Evolutionary conservation across 2,329 filamentous ascomycete species (phyloP).

Genomic region (Reticulascus tulasneorum): DNA sequence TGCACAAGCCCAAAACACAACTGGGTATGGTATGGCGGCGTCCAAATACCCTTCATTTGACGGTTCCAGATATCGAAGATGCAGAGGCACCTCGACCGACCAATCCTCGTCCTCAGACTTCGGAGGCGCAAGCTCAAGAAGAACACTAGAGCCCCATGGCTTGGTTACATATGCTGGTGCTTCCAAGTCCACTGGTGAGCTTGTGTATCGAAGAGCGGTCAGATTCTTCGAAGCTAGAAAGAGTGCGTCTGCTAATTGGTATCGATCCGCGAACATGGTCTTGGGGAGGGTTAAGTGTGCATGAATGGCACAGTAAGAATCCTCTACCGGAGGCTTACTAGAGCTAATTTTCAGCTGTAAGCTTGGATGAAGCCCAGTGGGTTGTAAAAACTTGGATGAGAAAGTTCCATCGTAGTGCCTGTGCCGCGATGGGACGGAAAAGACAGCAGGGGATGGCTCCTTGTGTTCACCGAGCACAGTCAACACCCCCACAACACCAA

Average conservation of each 20-base stretch:
- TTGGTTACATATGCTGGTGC: constrained; percentile 76
- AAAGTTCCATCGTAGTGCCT: constrained; percentile 55
- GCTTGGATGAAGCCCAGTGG: constrained; percentile 80
- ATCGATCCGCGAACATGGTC: constrained; percentile 78
- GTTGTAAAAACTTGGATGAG: constrained; percentile 59
- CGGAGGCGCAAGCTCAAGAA: constrained; percentile 69
- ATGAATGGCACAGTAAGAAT: constrained; percentile 66
- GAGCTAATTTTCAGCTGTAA: constrained; percentile 63
- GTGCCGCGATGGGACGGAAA: constrained; percentile 81
- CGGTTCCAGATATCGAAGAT: constrained; percentile 77
- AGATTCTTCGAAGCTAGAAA: constrained; percentile 82
- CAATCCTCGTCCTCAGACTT: constrained; percentile 39
- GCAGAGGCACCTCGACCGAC: constrained; percentile 72
- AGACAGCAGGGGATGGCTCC: constrained; percentile 70
- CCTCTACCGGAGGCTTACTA: constrained; percentile 44
- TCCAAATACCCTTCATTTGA: constrained; percentile 48
- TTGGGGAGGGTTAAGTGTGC: constrained; percentile 81
- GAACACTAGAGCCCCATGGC: constrained; percentile 73
- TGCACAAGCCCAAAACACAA: constrained; percentile 86
- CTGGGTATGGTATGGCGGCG: constrained; percentile 70
- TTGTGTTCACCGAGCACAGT: constrained; percentile 73
- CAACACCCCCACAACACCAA: constrained; percentile 74
- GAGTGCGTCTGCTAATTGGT: constrained; percentile 73
- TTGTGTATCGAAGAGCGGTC: constrained; percentile 60
- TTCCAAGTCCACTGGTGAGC: constrained; percentile 81